These are phyloP conservation scores for Sugiyamaella boreocaroliniensis DNA, from an alignment of 805 yeast species.

Conservation along the genomic window DNA sequence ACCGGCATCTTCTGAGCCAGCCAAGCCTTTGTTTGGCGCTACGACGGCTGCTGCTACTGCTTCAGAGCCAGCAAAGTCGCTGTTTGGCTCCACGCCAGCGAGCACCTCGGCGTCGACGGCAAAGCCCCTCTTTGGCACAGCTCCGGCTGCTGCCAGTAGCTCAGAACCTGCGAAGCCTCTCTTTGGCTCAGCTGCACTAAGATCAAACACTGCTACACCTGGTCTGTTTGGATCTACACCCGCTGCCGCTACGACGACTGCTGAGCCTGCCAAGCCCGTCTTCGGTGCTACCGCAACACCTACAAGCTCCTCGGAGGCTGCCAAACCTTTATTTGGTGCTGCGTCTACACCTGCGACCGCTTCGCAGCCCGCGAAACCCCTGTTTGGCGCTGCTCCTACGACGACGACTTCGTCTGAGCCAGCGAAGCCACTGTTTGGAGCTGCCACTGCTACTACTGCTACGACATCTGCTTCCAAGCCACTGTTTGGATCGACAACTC, in stretches of 20 bases:
- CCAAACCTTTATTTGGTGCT: conserved; percentile 3
- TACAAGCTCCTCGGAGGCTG: background rate
- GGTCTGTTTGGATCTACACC: background rate
- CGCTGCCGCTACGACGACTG: background rate
- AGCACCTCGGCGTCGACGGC: conserved; percentile 14
- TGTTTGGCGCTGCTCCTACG: conserved; percentile 7
- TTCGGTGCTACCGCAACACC: background rate
- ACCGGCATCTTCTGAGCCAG: conserved; percentile 3
- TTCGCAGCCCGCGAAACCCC: conserved; percentile 5
- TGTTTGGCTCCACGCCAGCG: conserved; percentile 22
- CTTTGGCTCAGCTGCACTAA: conserved; percentile 9
- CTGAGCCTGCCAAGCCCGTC: background rate
- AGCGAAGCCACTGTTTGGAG: conserved; percentile 2
- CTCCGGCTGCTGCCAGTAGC: conserved; percentile 7
- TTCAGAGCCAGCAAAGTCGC: conserved; percentile 16
- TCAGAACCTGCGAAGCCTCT: conserved; percentile 6
- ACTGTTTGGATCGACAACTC: too few species aligned
- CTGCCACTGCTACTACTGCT: background rate
- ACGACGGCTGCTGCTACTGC: conserved; percentile 6
- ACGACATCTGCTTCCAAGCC: conserved; percentile 1
- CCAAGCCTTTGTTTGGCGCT: conserved; percentile 2
- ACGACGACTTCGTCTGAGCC: background rate
- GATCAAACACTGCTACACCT: background rate
- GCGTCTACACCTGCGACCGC: background rate
- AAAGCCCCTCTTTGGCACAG: conserved; percentile 11